Base-by-base conservation (phyloP, 352 stramenopile species). In the Pythium volutum region DNA sequence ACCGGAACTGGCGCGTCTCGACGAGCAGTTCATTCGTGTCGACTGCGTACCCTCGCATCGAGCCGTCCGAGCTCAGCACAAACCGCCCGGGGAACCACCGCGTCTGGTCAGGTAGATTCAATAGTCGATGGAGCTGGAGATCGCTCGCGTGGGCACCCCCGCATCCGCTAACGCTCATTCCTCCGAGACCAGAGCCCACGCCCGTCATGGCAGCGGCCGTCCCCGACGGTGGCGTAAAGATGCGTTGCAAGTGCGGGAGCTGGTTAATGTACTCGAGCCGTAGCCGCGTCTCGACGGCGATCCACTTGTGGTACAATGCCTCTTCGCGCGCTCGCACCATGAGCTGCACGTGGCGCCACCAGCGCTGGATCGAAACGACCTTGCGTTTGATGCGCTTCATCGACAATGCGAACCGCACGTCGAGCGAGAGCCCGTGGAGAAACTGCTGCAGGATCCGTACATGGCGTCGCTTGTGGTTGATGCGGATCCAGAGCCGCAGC, bases 351-450 rank as follows among this genome's bases (percentile, higher is more conserved):
- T 77, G 75, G 8, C 76, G 71, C 79, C 79, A 88, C 79, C 79
- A 88, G 55, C 77, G 77, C 66, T 88, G 79, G 14, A 88, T 70
- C 36, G 73, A 47, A 51, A 71, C 66, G 59, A 85, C 70, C 39
- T 76, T 70, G 26, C 75, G 69, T 55, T 85, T 79, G 49, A 87
- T 66, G 25, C 77, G 74, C 54, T 81, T 71, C 70, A 88, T 84
- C 39, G 77, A 71, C 48, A 88, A 67, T n/a, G 76, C 74, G 16
- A 88, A 88, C 23, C 75, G 76, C 66, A 85, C 75, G 27, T 88
- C 79, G 29, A 87, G 49, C 15, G 79, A 84, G 15, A 88, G 49
- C 1, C 79, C 79, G 18, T 57, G 55, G 5, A 88, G 59, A 41
- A 88, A 88, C 8, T 50, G 34, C 4, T 77, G 66, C 22, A 88